Evolutionary conservation across 1,139 yeast genomes (phyloP).

Genomic region (Eremothecium coryli): DNA sequence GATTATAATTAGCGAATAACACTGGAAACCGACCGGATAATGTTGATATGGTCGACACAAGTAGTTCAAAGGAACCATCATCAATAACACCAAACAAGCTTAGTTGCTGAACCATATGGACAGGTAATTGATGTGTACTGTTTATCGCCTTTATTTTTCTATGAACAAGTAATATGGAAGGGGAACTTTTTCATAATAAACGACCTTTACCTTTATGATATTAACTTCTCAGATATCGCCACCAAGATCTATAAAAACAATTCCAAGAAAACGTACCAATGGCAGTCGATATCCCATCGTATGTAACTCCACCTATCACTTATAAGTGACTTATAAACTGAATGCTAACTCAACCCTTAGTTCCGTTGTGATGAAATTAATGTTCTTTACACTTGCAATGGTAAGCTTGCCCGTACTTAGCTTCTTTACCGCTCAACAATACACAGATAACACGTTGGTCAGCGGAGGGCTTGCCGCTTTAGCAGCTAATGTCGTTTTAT

Average conservation of each 20-base stretch:
- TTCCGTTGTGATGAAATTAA: constrained; percentile 47
- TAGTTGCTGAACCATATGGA: constrained; percentile 36
- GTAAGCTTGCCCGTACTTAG: constrained; percentile 63
- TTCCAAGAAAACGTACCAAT: constrained; percentile 40
- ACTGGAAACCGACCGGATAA: constrained; percentile 31
- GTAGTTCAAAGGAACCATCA: constrained; percentile 27
- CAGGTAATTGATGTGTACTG: no score
- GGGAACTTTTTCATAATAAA: neutral
- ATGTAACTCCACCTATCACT: constrained; percentile 30
- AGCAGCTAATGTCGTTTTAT: constrained; percentile 76
- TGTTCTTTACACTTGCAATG: constrained; percentile 86
- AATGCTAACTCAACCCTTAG: constrained; percentile 10
- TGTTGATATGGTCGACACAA: constrained; percentile 30
- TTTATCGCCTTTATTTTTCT: constrained; percentile 1
- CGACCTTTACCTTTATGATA: neutral
- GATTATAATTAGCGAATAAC: constrained; percentile 24
- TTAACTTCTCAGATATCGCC: no score
- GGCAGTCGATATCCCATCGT: constrained; percentile 30
- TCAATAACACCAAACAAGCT: constrained; percentile 29
- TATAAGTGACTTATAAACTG: neutral
- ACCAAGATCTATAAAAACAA: no score
- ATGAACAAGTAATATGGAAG: no score
- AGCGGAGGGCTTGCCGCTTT: constrained; percentile 90
- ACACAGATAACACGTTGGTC: constrained; percentile 51
- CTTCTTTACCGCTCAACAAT: constrained; percentile 57